Percentiles rank a stretch among this genome's conserved stretches.
phyloP scores from a whole-genome alignment of 495 filamentous ascomycete species.

The Usnea hakonensis region DNA sequence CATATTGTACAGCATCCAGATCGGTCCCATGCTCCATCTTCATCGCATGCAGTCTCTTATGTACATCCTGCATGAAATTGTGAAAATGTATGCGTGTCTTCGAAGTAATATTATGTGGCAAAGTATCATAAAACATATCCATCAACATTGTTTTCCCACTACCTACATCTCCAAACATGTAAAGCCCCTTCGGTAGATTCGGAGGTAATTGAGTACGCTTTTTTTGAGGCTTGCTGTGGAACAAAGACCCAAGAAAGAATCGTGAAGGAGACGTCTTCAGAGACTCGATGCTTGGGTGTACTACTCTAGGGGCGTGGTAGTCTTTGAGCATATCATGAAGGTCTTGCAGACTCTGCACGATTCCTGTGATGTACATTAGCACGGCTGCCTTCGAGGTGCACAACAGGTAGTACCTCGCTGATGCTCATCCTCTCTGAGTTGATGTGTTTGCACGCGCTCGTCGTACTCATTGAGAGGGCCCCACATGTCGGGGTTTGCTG shows the following conservation, averaged over 20 bases:
- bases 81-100: constrained; percentile 99
- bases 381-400: background rate
- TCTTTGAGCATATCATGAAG: constrained; percentile 73
- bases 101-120: constrained; percentile 68
- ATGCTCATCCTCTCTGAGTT: constrained; percentile 78
- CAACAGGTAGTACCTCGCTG: constrained; percentile 49
- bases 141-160: constrained; percentile 99
- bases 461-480: constrained; percentile 89
- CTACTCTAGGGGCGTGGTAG: constrained; percentile 64
- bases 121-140: constrained; percentile 95
- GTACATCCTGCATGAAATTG: constrained; percentile 99
- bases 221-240: constrained; percentile 42
- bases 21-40: constrained; percentile 86
- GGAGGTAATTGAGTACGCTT: constrained; percentile 50
- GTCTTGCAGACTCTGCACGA: constrained; percentile 81
- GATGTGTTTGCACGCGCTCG: constrained; percentile 58
- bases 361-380: constrained; percentile 38
- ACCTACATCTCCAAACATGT: constrained; percentile 95
- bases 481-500: constrained; percentile 25
- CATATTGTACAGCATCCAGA: constrained; percentile 83
- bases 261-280: constrained; percentile 38
- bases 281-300: constrained; percentile 69
- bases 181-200: constrained; percentile 77
- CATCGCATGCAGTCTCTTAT: constrained; percentile 81
- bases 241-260: constrained; percentile 65